Evolutionary conservation across 768 basidiomycete genomes (phyloP), one percentile per base, ranked within the genome.

Genomic region (Brasilioporus rufonigricans): DNA sequence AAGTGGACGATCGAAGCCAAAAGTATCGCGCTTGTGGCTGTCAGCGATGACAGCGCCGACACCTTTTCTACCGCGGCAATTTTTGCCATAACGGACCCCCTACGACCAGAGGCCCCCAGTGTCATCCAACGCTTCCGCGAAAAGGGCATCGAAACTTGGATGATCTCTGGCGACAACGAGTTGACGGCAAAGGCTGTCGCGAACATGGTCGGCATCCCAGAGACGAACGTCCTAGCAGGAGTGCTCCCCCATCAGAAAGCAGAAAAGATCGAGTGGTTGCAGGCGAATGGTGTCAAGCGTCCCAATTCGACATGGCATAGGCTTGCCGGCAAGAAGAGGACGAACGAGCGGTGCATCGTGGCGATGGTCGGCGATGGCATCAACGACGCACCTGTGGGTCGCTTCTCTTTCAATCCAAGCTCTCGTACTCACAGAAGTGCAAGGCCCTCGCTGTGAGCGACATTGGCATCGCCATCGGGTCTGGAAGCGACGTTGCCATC

Each of bases 171-270:
- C 3, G 92, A 94, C 64, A 83, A 84, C 55, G 77, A 80, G 52
- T 67, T 66, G 3, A 92, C 92, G 0, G 90, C 90, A 0, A 73
- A 73, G 45, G 87, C 90, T 16, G 86, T 94, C 24, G 91, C 87
- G 0, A 70, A 69, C 53, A 73, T 70, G 53, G 82, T 90, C 1
- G 89, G 89, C 4, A 87, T 94, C 50, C 77, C 83, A 0, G 69
- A 74, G 36, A 73, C 73, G 23, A 84, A 89, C 58, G 86, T 94
- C 43, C 83, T 86, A 48, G 91, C 90, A n/a, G 88, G 85, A 0
- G 89, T 91, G 0, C 75, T 93, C 7, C 92, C 92, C 3, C 85
- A 90, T 41, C 86, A 89, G 61, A 94, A 94, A 75, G 82, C 85
- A 0, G 76, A 84, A 61, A 84, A 84, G 59, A 76, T 87, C 4